Percentiles rank a stretch among this genome's conserved stretches.
phyloP scores from a whole-genome alignment of 1,139 yeast genomes.

The Spencermartinsiella ligniputridi region DNA sequence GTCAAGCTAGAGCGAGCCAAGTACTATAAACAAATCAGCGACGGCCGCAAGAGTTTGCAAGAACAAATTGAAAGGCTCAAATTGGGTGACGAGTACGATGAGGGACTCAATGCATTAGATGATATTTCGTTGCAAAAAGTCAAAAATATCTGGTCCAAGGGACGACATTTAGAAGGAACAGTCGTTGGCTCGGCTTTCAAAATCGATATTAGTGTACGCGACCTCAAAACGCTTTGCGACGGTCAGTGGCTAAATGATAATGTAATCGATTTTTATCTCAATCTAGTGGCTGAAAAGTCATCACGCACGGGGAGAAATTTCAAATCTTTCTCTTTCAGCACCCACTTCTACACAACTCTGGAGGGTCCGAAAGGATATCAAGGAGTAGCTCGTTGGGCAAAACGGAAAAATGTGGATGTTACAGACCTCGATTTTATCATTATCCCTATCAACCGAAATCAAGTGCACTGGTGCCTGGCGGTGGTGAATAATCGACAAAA shows the following conservation, averaged over 20 bases:
- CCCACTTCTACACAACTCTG: conserved; percentile 79
- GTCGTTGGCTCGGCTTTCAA: conserved; percentile 42
- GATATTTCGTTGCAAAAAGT: conserved; percentile 36
- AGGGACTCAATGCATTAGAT: conserved; percentile 26
- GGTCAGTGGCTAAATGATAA: conserved; percentile 88
- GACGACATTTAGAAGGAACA: conserved; percentile 28
- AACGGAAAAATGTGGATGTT: conserved; percentile 69
- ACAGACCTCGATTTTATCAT: conserved; percentile 60
- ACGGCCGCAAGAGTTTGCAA: conserved; percentile 16
- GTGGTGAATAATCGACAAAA: conserved; percentile 60
- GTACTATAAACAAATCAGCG: conserved; percentile 17
- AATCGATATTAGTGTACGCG: conserved; percentile 62
- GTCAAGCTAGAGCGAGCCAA: conserved; percentile 7
- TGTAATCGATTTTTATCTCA: conserved; percentile 77
- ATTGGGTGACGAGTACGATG: conserved; percentile 13
- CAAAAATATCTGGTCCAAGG: conserved; percentile 37
- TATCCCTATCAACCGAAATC: conserved; percentile 77
- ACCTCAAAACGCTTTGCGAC: conserved; percentile 65
- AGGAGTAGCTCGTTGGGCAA: conserved; percentile 89
- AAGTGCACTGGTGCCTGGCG: conserved; percentile 92
- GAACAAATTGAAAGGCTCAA: conserved; percentile 18
- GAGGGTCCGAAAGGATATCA: conserved; percentile 61
- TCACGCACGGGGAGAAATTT: conserved; percentile 25
- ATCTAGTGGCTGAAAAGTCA: conserved; percentile 48
- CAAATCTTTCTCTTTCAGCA: conserved; percentile 66